These are phyloP conservation scores for Wickerhamiella alocasiicola DNA, from an alignment of 805 yeast species.

Conservation along the genomic window DNA sequence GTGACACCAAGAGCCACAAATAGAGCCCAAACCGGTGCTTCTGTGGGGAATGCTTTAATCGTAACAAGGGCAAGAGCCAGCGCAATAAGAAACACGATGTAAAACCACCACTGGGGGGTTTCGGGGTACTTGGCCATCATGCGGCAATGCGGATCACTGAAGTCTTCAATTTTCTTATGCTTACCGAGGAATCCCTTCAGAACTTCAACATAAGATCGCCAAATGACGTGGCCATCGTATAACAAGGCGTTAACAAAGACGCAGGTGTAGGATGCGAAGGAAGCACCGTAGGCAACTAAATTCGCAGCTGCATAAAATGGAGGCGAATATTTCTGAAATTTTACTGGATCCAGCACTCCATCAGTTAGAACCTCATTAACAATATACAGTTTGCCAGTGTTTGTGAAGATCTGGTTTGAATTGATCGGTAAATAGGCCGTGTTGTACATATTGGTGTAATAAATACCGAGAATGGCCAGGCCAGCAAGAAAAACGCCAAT, in stretches of 20 bases:
- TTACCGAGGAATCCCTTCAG: constrained; percentile 6
- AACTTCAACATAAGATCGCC: constrained; percentile 21
- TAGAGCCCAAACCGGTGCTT: constrained; percentile 36
- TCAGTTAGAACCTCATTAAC: constrained; percentile 34
- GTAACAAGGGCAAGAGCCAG: constrained; percentile 1
- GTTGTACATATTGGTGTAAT: constrained; percentile 34
- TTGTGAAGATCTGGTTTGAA: constrained; percentile 38
- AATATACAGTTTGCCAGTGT: constrained; percentile 36
- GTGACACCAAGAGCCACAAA: constrained; percentile 45
- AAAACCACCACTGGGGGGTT: constrained; percentile 43
- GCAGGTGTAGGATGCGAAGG: constrained; percentile 40
- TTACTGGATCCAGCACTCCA: constrained; percentile 32
- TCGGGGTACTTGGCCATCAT: constrained; percentile 39
- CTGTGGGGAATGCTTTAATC: constrained; percentile 1
- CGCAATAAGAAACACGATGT: constrained; percentile 27
- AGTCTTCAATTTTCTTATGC: constrained; percentile 14
- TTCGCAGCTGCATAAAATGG: constrained; percentile 48
- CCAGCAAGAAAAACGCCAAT: constrained; percentile 22
- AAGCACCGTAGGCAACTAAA: constrained; percentile 39
- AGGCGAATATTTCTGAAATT: constrained; percentile 40
- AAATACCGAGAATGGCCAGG: constrained; percentile 24
- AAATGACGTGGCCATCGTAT: constrained; percentile 33
- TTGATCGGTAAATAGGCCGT: constrained; percentile 33
- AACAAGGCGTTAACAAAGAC: constrained; percentile 36
- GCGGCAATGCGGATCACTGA: constrained; percentile 32